phyloP scores from a whole-genome alignment of 345 rosid species.

The Angophora floribunda region DNA sequence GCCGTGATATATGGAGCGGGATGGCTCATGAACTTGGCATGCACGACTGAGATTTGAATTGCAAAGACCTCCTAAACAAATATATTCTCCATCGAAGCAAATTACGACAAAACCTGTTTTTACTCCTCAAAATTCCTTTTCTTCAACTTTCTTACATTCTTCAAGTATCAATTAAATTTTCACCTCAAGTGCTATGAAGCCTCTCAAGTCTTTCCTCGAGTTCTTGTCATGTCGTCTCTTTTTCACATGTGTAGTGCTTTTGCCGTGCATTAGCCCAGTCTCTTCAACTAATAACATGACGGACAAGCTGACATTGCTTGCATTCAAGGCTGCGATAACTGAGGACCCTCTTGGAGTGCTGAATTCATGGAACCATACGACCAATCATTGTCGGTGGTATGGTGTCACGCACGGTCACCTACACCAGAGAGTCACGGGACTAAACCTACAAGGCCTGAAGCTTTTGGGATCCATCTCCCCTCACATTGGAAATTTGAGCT shows the following conservation, averaged over 20 bases:
- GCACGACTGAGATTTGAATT: neutral
- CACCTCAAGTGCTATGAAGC: neutral
- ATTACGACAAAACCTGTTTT: neutral
- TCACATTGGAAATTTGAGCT: neutral
- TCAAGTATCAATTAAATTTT: neutral
- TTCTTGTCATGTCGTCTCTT: neutral
- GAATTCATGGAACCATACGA: neutral
- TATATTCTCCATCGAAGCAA: neutral
- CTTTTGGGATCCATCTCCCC: neutral
- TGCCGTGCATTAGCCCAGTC: neutral
- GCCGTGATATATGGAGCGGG: neutral
- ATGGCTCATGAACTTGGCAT: neutral
- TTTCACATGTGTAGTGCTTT: neutral
- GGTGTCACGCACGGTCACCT: neutral
- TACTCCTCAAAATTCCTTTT: neutral
- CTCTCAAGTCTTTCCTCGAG: neutral
- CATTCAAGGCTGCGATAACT: neutral
- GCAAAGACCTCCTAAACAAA: rapidly evolving
- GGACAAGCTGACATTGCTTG: neutral
- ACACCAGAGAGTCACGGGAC: neutral
- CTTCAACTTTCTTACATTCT: neutral
- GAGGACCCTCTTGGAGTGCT: neutral
- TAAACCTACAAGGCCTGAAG: neutral
- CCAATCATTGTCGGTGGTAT: neutral
- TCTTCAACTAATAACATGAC: constrained; percentile 5